Evolutionary conservation across 2,329 filamentous ascomycete species (phyloP).

Genomic region (Aspergillus thermomutatus): DNA sequence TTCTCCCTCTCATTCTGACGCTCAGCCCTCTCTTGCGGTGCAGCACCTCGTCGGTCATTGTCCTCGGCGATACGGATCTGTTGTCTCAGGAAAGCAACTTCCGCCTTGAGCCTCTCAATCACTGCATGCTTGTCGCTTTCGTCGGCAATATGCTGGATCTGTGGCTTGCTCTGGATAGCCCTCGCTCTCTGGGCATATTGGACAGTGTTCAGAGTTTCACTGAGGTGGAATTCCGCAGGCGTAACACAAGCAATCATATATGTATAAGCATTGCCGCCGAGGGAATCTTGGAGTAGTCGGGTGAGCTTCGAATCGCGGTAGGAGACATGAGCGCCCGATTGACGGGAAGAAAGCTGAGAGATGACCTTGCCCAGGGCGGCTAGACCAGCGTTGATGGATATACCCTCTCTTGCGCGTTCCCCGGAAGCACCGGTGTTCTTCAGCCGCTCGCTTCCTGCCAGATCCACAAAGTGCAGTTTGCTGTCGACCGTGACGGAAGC

Average conservation of each 20-base stretch:
- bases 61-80: conserved; percentile 84
- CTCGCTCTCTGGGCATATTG: conserved; percentile 95
- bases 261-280: conserved; percentile 94
- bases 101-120: conserved; percentile 89
- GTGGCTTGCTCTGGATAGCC: conserved; percentile 94
- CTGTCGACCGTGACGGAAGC: conserved; percentile 82
- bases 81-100: conserved; percentile 88
- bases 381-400: conserved; percentile 95
- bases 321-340: conserved; percentile 84
- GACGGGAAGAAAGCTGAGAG: conserved; percentile 89
- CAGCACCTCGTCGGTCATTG: conserved; percentile 54
- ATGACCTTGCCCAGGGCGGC: conserved; percentile 97
- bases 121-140: conserved; percentile 91
- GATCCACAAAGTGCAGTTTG: conserved; percentile 97
- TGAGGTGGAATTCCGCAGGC: conserved; percentile 92
- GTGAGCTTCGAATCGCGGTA: conserved; percentile 98
- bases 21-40: conserved; percentile 68
- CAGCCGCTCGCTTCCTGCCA: conserved; percentile 91
- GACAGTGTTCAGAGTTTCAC: conserved; percentile 95
- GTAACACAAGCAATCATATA: conserved; percentile 99
- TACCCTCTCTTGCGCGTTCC: conserved; percentile 90
- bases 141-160: conserved; percentile 84
- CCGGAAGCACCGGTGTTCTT: conserved; percentile 97
- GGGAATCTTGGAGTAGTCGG: conserved; percentile 87
- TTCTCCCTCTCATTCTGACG: conserved; percentile 79